Evolutionary conservation across 805 yeast genomes (phyloP), one percentile per base, ranked within the genome.

Genomic region (Maudiozyma pseudohumilis): DNA sequence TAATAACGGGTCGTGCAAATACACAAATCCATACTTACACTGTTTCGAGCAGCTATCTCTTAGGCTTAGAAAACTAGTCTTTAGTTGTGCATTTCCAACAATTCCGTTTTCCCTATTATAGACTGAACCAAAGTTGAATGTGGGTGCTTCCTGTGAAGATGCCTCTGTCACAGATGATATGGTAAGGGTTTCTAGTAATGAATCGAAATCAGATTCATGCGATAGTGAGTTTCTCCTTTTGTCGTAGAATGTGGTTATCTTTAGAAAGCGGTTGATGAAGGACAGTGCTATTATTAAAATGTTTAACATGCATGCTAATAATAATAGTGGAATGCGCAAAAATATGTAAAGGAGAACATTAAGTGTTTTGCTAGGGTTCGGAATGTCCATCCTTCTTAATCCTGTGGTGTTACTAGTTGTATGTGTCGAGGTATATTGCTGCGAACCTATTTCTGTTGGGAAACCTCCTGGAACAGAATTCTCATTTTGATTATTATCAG

Each of bases 21-120:
- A 77, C 2, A 87, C 74, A 36, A 84, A 61, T 29, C 88, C 65
- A 67, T 85, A 85, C 56, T 77, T 75, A 20, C 78, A 80, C 38
- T 82, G 74, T 25, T 70, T 65, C 36, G 82, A 80, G 25, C 92
- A 81, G 49, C 69, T 64, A 49, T 72, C 77, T 38, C 88, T 61
- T 2, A 95, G 88, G 40, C 80, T 79, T 2, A 88, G 75, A 60
- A 87, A 89, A 25, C 94, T 80, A 12, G 87, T 87, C 48, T 75
- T 77, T 40, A 73, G 34, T 6, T 47, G 40, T 5, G 39, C 32
- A 2, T 41, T 29, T n/a, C 43, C 19, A 16, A 55, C 37, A 7
- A 37, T 40, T 5, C 56, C 55, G 32, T 40, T 39, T 17, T 50
- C 51, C 9, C 41, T 13, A 30, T 43, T 41, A 42, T 58, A 58